Percentiles rank a stretch among this genome's conserved stretches.
These are phyloP conservation scores for Erythrophleum fordii DNA, from an alignment of 306 rosid genomes.

Conservation along the genomic window DNA sequence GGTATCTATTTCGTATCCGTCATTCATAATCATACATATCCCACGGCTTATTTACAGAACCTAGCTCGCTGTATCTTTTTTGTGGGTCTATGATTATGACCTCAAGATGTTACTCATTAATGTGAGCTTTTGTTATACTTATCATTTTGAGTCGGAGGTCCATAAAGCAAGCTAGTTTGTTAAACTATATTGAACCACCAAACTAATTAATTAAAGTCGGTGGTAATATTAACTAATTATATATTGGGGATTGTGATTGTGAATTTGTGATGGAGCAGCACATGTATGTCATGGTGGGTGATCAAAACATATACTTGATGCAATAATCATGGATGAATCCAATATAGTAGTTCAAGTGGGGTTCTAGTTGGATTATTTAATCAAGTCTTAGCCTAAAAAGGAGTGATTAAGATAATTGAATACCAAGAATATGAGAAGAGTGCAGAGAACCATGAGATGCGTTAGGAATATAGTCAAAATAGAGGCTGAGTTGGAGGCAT, in stretches of 20 bases:
- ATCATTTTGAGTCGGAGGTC: neutral
- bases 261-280: neutral
- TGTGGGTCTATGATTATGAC: neutral
- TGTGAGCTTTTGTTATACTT: neutral
- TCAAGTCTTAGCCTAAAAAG: neutral
- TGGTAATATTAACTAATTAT: no score
- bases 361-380: neutral
- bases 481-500: slow-evolving; percentile 34
- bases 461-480: slow-evolving; percentile 29
- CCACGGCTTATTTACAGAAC: neutral
- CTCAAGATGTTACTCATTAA: neutral
- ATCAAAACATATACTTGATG: neutral
- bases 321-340: slow-evolving; percentile 4
- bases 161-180: neutral
- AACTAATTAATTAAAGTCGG: no score
- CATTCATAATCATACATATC: neutral
- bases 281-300: slow-evolving; percentile 5
- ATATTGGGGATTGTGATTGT: neutral
- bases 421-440: neutral
- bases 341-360: neutral
- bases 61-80: neutral
- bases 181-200: neutral
- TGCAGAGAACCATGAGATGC: neutral
- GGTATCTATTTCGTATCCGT: neutral
- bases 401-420: neutral